phyloP scores from a whole-genome alignment of 176 grass and related monocot genomes.

The Rhynchospora breviuscula region DNA sequence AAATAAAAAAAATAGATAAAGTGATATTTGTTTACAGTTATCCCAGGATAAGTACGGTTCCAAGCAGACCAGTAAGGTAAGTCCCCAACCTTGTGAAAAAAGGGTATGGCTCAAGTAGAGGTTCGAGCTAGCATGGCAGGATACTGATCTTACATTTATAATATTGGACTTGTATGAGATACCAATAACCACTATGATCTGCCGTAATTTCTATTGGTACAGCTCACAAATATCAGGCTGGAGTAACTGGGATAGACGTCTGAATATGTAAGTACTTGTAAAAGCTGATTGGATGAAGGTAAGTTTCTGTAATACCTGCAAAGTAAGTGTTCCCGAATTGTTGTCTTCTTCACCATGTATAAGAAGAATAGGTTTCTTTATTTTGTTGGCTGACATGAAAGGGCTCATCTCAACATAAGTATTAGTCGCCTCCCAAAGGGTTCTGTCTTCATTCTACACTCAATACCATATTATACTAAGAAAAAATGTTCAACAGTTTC shows the following conservation, averaged over 20 bases:
- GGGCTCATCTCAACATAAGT: slow-evolving; percentile 97
- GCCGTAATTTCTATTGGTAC: background rate
- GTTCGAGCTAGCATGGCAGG: background rate
- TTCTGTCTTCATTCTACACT: slow-evolving; percentile 93
- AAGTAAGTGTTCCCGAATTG: slow-evolving; percentile 95
- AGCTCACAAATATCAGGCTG: background rate
- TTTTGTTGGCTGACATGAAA: slow-evolving; percentile 97
- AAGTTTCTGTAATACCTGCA: slow-evolving; percentile 60
- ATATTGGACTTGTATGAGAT: background rate
- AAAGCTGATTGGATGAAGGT: background rate
- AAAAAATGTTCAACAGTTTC: background rate
- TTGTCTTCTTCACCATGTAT: slow-evolving; percentile 98
- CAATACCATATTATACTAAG: slow-evolving; percentile 16
- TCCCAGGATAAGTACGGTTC: background rate
- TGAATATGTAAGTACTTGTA: background rate
- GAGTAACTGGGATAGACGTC: background rate
- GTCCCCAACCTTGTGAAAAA: background rate
- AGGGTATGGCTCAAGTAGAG: background rate
- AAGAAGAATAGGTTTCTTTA: slow-evolving; percentile 97
- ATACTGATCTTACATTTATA: background rate
- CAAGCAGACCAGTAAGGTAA: background rate
- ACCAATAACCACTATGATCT: background rate
- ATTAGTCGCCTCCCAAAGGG: slow-evolving; percentile 84
- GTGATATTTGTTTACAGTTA: background rate
- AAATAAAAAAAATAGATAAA: background rate